phyloP scores from a whole-genome alignment of 2,329 filamentous ascomycete genomes.

The Botrytis aclada region DNA sequence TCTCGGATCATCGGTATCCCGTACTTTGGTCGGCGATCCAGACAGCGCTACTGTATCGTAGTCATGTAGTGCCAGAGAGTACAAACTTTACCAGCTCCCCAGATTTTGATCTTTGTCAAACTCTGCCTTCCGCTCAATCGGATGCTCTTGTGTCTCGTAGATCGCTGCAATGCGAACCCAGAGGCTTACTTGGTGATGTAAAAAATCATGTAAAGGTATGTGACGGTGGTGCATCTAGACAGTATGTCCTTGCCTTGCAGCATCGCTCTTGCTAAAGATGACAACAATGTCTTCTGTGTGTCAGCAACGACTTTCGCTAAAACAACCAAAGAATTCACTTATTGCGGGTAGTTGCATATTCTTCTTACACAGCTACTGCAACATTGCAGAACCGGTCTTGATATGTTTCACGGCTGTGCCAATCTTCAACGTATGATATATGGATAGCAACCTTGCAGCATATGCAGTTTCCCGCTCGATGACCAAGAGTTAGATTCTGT shows the following conservation, averaged over 20 bases:
- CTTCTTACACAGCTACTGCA: constrained; percentile 16
- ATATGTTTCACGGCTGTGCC: constrained; percentile 17
- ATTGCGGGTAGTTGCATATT: constrained; percentile 14
- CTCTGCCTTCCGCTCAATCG: neutral
- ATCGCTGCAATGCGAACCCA: constrained; percentile 2
- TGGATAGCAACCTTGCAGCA: constrained; percentile 11
- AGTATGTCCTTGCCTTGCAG: constrained; percentile 16
- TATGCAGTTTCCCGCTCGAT: constrained; percentile 17
- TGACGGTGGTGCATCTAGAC: neutral
- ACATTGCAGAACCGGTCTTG: constrained; percentile 16
- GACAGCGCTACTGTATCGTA: neutral
- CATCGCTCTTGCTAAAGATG: constrained; percentile 7
- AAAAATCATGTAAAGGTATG: constrained; percentile 7
- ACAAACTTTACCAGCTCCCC: constrained; percentile 17
- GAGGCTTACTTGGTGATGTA: constrained; percentile 6
- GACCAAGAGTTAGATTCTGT: constrained; percentile 8
- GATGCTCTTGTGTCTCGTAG: neutral
- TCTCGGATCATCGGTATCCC: constrained; percentile 14
- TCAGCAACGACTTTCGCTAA: constrained; percentile 13
- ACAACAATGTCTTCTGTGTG: constrained; percentile 11
- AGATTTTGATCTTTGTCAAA: constrained; percentile 13
- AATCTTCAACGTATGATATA: constrained; percentile 21
- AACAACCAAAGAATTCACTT: neutral
- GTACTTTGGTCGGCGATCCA: constrained; percentile 20
- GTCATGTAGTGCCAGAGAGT: constrained; percentile 16